Conservation (phyloP, 352 stramenopile species). For the Phytophthora ohioensis region DNA sequence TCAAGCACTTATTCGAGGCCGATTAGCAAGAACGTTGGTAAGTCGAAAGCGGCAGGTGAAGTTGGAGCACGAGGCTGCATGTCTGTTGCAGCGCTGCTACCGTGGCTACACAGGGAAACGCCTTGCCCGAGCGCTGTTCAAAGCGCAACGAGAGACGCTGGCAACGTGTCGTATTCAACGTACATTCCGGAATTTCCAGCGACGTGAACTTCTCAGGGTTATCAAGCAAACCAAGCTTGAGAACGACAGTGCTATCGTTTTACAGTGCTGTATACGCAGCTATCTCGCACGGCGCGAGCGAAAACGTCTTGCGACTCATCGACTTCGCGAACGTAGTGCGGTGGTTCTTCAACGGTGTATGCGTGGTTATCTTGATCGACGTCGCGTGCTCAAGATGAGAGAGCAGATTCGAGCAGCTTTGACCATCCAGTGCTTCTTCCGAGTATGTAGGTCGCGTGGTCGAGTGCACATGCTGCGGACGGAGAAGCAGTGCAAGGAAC, state of each 20-base stretch:
- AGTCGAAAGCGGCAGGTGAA: conserved; percentile 39
- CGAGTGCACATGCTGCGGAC: conserved; percentile 47
- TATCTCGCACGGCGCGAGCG: conserved; percentile 64
- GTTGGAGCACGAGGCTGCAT: conserved; percentile 57
- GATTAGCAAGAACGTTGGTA: conserved; percentile 41
- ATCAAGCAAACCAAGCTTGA: conserved; percentile 78
- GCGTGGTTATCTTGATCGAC: conserved; percentile 59
- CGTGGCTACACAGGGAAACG: conserved; percentile 82
- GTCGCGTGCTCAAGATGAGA: conserved; percentile 34
- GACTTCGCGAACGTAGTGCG: conserved; percentile 33
- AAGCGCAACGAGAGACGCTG: conserved; percentile 64
- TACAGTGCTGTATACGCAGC: conserved; percentile 69
- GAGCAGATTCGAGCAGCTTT: conserved; percentile 53
- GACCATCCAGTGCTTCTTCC: conserved; percentile 65
- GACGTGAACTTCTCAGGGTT: conserved; percentile 58
- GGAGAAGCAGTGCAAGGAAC: conserved; percentile 45
- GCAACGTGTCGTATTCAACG: conserved; percentile 73
- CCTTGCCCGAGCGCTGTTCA: conserved; percentile 67
- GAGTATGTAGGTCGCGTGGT: conserved; percentile 48
- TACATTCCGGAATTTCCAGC: conserved; percentile 70
- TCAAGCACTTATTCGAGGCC: conserved; percentile 63
- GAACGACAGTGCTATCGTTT: conserved; percentile 52
- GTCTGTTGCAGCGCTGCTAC: conserved; percentile 77
- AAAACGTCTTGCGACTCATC: conserved; percentile 24
- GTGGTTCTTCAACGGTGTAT: conserved; percentile 60